Evolutionary conservation across 768 basidiomycete species (phyloP).

Genomic region (Tubosaeta brunneosetosa): DNA sequence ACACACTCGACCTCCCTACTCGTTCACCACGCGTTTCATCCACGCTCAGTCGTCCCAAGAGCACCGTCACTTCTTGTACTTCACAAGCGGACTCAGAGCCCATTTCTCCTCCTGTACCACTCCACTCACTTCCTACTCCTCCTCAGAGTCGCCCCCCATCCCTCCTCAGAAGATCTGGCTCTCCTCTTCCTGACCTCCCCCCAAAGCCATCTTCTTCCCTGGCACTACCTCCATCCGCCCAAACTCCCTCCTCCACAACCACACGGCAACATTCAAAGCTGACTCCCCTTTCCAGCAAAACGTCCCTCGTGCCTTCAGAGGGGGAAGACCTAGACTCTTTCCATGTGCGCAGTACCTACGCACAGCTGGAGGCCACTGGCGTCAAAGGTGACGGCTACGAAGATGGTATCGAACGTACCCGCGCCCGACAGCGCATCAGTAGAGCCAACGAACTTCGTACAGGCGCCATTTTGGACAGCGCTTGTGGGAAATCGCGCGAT

Average conservation of each 20-base stretch:
- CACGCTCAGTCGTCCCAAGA: constrained; percentile 15
- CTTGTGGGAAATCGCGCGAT: constrained; percentile 58
- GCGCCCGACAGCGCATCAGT: constrained; percentile 59
- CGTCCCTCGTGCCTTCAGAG: constrained; percentile 65
- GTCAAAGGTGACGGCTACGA: constrained; percentile 93
- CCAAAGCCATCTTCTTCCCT: constrained; percentile 19
- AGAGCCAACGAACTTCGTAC: constrained; percentile 58
- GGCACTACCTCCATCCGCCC: constrained; percentile 31
- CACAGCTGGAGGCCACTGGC: constrained; percentile 82
- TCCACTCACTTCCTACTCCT: constrained; percentile 22
- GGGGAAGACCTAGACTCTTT: constrained; percentile 81
- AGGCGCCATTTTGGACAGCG: constrained; percentile 50
- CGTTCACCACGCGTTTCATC: constrained; percentile 23
- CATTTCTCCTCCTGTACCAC: constrained; percentile 14
- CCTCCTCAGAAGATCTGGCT: constrained; percentile 18
- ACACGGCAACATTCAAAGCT: constrained; percentile 26
- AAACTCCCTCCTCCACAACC: constrained; percentile 32
- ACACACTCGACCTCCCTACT: constrained; percentile 24
- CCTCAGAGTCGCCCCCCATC: constrained; percentile 29
- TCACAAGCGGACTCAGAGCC: constrained; percentile 20
- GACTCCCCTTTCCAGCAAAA: constrained; percentile 44
- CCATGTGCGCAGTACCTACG: constrained; percentile 83
- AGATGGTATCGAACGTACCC: constrained; percentile 90
- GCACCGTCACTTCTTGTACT: constrained; percentile 26
- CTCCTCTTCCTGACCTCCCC: constrained; percentile 21